Conservation (phyloP, 140 eudicot genomes). For the Ambrosia hybrid region DNA sequence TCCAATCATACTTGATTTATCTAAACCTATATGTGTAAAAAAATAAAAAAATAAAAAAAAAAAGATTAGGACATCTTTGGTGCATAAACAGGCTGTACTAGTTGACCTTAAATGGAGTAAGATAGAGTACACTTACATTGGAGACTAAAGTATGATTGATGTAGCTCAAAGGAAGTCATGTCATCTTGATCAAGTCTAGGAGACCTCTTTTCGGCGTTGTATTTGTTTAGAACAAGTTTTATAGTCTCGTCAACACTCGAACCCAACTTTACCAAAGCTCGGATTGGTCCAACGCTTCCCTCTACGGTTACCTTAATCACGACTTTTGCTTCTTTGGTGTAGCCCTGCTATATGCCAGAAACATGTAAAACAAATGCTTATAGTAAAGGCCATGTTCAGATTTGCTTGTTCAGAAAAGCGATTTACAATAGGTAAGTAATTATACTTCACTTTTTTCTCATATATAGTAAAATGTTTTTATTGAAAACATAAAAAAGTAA, state of each 20-base stretch:
- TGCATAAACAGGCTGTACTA: too few relatives aligned
- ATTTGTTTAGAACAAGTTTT: constrained; percentile 54
- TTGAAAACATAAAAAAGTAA: too few relatives aligned
- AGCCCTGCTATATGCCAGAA: constrained; percentile 45
- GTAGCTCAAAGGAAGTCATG: constrained; percentile 56
- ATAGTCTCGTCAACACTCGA: constrained; percentile 77
- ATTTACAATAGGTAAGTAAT: neutral
- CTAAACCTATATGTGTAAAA: constrained; percentile 48
- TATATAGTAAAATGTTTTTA: too few relatives aligned
- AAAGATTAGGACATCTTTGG: too few relatives aligned
- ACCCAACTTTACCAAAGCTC: constrained; percentile 71
- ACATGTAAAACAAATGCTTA: neutral
- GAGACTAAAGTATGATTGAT: constrained; percentile 71
- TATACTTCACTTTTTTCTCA: neutral
- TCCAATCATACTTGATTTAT: constrained; percentile 59
- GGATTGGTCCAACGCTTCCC: constrained; percentile 88
- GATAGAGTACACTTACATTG: constrained; percentile 38
- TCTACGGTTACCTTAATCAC: constrained; percentile 79
- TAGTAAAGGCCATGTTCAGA: neutral
- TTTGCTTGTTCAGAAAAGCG: too few relatives aligned
- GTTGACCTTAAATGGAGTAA: neutral
- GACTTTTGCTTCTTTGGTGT: constrained; percentile 66
- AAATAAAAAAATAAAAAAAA: neutral
- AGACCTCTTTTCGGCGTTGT: constrained; percentile 63
- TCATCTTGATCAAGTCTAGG: constrained; percentile 56